These are phyloP conservation scores for Boeremia exigua DNA, from an alignment of 2,329 filamentous ascomycete species.

Conservation along the genomic window DNA sequence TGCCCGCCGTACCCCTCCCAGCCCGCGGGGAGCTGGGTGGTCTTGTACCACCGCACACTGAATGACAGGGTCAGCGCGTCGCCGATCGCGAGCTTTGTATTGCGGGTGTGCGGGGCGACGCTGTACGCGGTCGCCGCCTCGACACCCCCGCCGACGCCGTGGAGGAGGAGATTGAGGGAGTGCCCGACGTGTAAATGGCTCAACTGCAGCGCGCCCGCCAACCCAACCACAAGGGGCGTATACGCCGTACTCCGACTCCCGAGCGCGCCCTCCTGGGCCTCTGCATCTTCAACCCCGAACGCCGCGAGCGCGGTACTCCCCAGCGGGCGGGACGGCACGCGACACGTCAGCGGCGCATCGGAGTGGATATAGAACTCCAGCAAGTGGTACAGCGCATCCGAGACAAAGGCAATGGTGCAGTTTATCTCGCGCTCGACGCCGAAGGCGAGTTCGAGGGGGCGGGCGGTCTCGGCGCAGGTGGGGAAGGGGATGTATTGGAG, in stretches of 20 bases:
- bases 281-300: no score
- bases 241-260: conserved; percentile 55
- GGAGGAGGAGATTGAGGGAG: conserved; percentile 86
- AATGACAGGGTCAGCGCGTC: conserved; percentile 81
- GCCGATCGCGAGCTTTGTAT: conserved; percentile 78
- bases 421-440: conserved; percentile 81
- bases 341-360: conserved; percentile 91
- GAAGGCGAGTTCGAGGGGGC: conserved; percentile 84
- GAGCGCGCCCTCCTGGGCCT: conserved; percentile 45
- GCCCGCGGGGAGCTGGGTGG: conserved; percentile 68
- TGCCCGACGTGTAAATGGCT: conserved; percentile 87
- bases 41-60: conserved; percentile 86
- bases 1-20: conserved; percentile 61
- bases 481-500: conserved; percentile 93
- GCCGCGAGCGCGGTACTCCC: no score
- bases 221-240: conserved; percentile 84
- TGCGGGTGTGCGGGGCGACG: conserved; percentile 67
- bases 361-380: conserved; percentile 98
- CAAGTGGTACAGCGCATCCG: conserved; percentile 82
- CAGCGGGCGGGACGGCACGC: no score
- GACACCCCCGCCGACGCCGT: conserved; percentile 76
- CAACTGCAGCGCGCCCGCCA: conserved; percentile 86
- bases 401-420: conserved; percentile 79
- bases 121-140: conserved; percentile 89
- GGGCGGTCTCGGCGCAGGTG: conserved; percentile 83